Evolutionary conservation across 805 yeast genomes (phyloP).

Genomic region (Lipomyces yamadae): DNA sequence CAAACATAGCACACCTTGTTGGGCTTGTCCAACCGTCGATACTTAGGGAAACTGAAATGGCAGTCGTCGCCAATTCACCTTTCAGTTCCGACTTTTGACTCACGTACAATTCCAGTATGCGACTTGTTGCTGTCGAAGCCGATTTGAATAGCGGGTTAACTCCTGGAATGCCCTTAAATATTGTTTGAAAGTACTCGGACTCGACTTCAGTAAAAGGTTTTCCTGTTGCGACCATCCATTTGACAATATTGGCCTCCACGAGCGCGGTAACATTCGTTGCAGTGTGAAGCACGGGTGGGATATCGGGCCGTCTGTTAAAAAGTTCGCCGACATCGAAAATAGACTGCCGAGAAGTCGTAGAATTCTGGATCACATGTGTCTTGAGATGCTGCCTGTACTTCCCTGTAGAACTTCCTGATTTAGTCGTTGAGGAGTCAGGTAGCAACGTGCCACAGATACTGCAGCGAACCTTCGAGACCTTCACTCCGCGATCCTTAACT

Average conservation of each 20-base stretch:
- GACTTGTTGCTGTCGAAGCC: constrained; percentile 2
- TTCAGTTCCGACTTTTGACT: constrained; percentile 3
- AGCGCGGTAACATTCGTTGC: neutral
- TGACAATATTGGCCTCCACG: neutral
- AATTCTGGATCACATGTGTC: neutral
- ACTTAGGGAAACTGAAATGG: neutral
- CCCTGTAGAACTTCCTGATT: constrained; percentile 7
- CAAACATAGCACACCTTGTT: neutral
- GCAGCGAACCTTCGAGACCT: neutral
- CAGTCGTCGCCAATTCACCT: neutral
- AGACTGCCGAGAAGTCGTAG: constrained; percentile 1
- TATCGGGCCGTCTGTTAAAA: neutral
- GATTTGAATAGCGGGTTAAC: neutral
- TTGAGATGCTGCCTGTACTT: no score
- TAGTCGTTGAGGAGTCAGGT: neutral
- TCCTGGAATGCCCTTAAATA: constrained; percentile 1
- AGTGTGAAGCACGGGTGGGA: neutral
- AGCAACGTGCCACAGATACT: neutral
- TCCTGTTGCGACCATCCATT: constrained; percentile 3
- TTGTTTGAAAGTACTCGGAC: constrained; percentile 4
- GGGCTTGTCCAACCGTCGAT: no score
- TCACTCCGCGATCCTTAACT: neutral
- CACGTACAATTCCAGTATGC: constrained; percentile 3
- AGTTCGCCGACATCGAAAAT: constrained; percentile 2
- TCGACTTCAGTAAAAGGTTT: constrained; percentile 3